Conservation (phyloP, 306 rosid genomes). For the Rubus idaeus region DNA sequence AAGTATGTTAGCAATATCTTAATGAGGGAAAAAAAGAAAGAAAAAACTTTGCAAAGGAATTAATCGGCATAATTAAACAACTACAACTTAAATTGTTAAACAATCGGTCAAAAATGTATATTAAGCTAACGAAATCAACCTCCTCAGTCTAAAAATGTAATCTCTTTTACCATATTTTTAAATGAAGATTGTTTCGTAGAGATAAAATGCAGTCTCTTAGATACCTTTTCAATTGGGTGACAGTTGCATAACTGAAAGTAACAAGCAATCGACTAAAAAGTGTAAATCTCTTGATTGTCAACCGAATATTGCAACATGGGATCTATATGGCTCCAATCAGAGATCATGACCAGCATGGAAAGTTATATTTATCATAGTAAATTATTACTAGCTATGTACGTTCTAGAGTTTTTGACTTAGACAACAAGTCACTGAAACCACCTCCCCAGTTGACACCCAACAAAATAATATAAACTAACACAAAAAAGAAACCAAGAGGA, state of each 20-base stretch:
- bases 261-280: not conserved
- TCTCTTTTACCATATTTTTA: not conserved
- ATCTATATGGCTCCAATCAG: slow-evolving; percentile 31
- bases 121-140: not conserved
- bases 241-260: slow-evolving; percentile 11
- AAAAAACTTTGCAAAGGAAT: no score
- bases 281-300: not conserved
- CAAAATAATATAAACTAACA: not conserved
- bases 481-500: not conserved
- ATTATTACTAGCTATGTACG: not conserved
- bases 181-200: no score
- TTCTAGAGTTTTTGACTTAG: slow-evolving; percentile 32
- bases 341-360: slow-evolving; percentile 5
- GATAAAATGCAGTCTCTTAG: not conserved
- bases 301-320: slow-evolving; percentile 22
- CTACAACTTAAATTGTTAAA: no score
- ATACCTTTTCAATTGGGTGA: not conserved
- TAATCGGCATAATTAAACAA: no score
- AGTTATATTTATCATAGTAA: not conserved
- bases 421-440: slow-evolving; percentile 31
- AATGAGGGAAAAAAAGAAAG: no score
- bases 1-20: no score
- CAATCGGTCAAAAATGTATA: not conserved
- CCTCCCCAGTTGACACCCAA: slow-evolving; percentile 28
- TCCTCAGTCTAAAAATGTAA: not conserved